phyloP scores from a whole-genome alignment of 305 asterid species.

The Rubia occidens region DNA sequence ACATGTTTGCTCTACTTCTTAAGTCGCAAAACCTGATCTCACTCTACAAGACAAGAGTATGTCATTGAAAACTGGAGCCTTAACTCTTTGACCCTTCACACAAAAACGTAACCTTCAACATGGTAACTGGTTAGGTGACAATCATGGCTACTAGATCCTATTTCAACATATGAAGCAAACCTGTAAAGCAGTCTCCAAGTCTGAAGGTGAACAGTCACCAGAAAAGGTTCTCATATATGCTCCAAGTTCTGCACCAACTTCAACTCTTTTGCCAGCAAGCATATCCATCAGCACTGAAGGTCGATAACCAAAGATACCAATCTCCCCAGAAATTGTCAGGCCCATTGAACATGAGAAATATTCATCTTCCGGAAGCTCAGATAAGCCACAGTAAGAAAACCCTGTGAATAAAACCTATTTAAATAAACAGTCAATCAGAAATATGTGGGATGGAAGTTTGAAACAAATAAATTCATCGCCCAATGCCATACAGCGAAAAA shows the following conservation, averaged over 20 bases:
- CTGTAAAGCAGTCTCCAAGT: conserved; percentile 97
- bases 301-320: conserved; percentile 89
- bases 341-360: conserved; percentile 95
- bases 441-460: conserved; percentile 20
- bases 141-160: background rate
- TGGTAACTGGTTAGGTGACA: background rate
- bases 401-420: conserved; percentile 90
- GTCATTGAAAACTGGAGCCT: background rate
- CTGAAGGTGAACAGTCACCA: conserved; percentile 95
- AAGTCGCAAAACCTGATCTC: background rate
- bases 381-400: conserved; percentile 80
- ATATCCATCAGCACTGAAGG: conserved; percentile 84
- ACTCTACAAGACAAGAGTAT: background rate
- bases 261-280: conserved; percentile 99
- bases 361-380: conserved; percentile 83
- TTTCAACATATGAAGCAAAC: conserved; percentile 30
- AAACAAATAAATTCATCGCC: background rate
- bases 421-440: conserved; percentile 38
- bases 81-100: background rate
- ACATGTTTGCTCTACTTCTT: background rate
- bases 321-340: conserved; percentile 91
- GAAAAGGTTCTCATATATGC: conserved; percentile 93
- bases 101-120: background rate
- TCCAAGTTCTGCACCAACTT: conserved; percentile 82
- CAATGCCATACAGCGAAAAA: background rate